phyloP scores from a whole-genome alignment of 805 yeast species.

The Scheffersomyces spartinae region DNA sequence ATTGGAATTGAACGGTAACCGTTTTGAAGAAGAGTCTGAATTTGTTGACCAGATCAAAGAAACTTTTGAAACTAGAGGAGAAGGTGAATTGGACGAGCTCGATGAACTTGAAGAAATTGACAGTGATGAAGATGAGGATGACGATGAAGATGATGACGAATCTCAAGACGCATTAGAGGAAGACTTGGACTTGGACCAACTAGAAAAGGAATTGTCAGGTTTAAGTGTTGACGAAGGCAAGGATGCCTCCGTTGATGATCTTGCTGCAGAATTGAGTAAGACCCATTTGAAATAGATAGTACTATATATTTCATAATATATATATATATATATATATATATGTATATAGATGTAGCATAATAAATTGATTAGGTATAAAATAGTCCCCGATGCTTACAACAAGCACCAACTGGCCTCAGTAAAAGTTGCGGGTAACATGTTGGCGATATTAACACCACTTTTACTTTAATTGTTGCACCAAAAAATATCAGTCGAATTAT shows the following conservation, averaged over 20 bases:
- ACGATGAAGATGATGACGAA: constrained; percentile 42
- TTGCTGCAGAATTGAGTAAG: constrained; percentile 49
- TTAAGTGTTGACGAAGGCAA: constrained; percentile 28
- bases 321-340: too few relatives aligned
- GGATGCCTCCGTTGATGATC: constrained; percentile 39
- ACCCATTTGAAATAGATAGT: constrained; percentile 28
- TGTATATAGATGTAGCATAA: too few relatives aligned
- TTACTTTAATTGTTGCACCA: too few relatives aligned
- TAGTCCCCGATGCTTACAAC: too few relatives aligned
- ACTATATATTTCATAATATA: background rate
- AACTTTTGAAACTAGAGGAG: constrained; percentile 59
- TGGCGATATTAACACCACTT: too few relatives aligned
- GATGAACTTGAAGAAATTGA: constrained; percentile 87
- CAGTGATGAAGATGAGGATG: constrained; percentile 59
- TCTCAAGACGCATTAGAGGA: constrained; percentile 42
- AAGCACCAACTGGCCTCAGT: too few relatives aligned
- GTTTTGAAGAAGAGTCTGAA: constrained; percentile 81
- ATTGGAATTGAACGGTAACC: constrained; percentile 88
- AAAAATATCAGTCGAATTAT: too few relatives aligned
- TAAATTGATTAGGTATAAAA: too few relatives aligned
- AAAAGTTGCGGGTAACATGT: too few relatives aligned
- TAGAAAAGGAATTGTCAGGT: constrained; percentile 43
- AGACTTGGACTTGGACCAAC: constrained; percentile 35
- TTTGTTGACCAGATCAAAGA: constrained; percentile 47
- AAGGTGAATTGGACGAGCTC: constrained; percentile 81